A percentile compares a stretch with the other conserved stretches of the same genome.
Conservation (phyloP, 257 asterid genomes). For the Cordia subcordata region DNA sequence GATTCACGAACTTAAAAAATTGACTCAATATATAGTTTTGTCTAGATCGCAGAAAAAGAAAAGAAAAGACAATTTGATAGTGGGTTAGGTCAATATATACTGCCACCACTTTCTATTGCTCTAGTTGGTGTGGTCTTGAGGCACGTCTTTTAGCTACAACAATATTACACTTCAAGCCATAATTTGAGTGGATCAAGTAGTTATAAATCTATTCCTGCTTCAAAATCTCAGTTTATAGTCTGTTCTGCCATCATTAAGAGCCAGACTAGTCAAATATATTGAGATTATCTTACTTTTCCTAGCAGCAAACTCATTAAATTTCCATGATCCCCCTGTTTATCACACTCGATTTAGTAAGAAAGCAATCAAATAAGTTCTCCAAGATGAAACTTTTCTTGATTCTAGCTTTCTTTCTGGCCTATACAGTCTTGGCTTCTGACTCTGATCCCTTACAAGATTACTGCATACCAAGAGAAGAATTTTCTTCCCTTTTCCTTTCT, state of each 20-base stretch:
- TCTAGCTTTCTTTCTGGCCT: conserved; percentile 20
- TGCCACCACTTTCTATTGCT: conserved; percentile 5
- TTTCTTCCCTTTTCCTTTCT: conserved; percentile 42
- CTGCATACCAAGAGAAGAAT: conserved; percentile 61
- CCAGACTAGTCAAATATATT: no score
- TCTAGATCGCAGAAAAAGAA: no score
- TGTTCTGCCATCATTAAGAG: no score
- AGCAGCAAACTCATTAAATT: no score
- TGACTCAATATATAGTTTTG: no score
- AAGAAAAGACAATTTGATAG: no score
- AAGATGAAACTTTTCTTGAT: conserved; percentile 23
- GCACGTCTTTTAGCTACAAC: conserved; percentile 7
- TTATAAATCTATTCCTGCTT: no score
- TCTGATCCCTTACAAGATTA: conserved; percentile 64
- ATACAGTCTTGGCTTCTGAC: conserved; percentile 44
- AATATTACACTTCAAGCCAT: conserved; percentile 16
- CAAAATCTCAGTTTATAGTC: no score
- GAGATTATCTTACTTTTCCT: no score
- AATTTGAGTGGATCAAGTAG: neutral
- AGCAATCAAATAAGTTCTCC: conserved; percentile 19
- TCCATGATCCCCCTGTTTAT: conserved; percentile 3
- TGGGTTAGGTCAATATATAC: conserved; percentile 20
- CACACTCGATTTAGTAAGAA: conserved; percentile 12
- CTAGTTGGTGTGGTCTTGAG: conserved; percentile 18
- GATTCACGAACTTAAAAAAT: no score